Evolutionary conservation across 257 asterid genomes (phyloP), one percentile per base, ranked within the genome.

Genomic region (Paulownia fortunei): DNA sequence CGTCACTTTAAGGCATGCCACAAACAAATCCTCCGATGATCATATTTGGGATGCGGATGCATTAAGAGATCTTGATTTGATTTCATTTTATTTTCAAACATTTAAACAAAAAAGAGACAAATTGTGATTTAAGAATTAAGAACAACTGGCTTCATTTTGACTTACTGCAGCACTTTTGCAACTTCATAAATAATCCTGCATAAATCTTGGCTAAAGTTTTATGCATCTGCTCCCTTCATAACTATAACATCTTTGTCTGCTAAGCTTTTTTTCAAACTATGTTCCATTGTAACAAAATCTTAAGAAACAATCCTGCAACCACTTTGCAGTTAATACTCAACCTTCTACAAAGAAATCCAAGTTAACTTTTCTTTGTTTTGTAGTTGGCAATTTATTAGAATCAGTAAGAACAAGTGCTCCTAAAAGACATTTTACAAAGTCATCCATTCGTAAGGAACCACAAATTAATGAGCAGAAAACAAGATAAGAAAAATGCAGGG

Each of bases 51-150:
- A 75, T 75, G 64, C 47, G 9, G 19, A 30, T 64, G 59, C 41
- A 75, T 19, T 12, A 46, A 34, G n/a, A 75, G 16, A 44, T 0
- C 13, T n/a, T n/a, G 5, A 24, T 13, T 3, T 16, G 61, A 19
- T 0, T 0, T 30, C 18, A 26, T 27, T 26, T 24, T 60, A 21
- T 18, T 12, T 59, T 19, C 39, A 60, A 59, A 32, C 34, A 73
- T 37, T 55, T 73, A 42, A 73, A 12, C 24, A 72, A 72, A 23
- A 56, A 32, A 70, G 18, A 72, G 11, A 36, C 67, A n/a, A 73
- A 18, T 37, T 23, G 13, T 19, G 27, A 10, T 56, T 41, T 6
- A 4, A 42, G 21, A 42, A 59, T n/a, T 59, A 37, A 41, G 60
- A 46, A 42, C 52, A 36, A 41, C 71, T 30, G 21, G 46, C 8